Conservation (phyloP, 139 green algal genomes). For the Chlamydomonas schloesseri region DNA sequence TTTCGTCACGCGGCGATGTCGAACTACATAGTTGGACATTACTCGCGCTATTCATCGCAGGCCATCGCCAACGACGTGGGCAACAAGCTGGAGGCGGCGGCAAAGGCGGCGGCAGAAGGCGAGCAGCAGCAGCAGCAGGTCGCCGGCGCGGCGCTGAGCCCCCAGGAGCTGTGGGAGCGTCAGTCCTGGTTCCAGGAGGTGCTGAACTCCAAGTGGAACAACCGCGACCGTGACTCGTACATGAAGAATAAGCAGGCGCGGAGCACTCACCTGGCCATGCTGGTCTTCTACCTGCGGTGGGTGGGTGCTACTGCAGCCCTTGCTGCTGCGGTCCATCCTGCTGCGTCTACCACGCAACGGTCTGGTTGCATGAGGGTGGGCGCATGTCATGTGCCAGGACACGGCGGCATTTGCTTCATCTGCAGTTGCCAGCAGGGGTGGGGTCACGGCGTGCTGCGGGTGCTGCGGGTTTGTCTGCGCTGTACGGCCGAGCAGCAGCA, state of each 20-base stretch:
- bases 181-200: conserved; percentile 6
- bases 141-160: not conserved
- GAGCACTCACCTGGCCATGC: conserved; percentile 18
- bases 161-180: conserved; percentile 19
- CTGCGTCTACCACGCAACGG: too few species aligned
- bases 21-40: too few species aligned
- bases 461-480: too few species aligned
- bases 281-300: conserved; percentile 35
- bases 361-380: too few species aligned
- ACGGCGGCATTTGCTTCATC: too few species aligned
- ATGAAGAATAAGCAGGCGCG: not conserved
- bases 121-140: too few species aligned
- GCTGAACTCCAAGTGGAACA: conserved; percentile 18
- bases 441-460: too few species aligned
- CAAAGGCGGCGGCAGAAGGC: too few species aligned
- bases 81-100: not conserved
- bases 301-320: not conserved
- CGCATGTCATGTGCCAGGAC: too few species aligned
- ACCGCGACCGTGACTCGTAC: not conserved
- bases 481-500: too few species aligned
- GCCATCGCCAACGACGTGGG: not conserved
- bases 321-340: not conserved
- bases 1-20: too few species aligned
- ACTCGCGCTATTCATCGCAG: not conserved
- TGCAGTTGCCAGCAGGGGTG: too few species aligned